These are phyloP conservation scores for Aspergillus sp. DNA, from an alignment of 2,329 filamentous ascomycete species.

Conservation along the genomic window DNA sequence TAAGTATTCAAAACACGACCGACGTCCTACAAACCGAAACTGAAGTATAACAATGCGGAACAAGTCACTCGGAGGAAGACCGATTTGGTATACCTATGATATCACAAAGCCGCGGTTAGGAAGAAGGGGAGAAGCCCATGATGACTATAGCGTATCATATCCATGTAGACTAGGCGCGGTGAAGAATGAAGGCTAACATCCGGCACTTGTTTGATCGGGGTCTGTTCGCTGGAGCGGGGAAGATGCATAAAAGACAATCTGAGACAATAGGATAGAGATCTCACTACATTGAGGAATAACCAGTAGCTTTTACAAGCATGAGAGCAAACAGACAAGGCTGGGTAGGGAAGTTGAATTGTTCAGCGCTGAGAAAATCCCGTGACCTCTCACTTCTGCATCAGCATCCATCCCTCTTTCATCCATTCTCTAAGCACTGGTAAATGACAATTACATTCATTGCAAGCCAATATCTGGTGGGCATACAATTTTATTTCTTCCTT, in stretches of 20 bases:
- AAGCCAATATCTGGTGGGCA: neutral
- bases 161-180: neutral
- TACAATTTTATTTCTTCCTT: neutral
- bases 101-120: slow-evolving; percentile 11
- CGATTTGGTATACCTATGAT: slow-evolving; percentile 16
- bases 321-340: too few species aligned
- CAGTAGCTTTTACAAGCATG: too few species aligned
- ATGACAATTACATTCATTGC: neutral
- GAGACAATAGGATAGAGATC: neutral
- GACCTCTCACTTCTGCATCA: neutral
- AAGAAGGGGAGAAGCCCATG: neutral
- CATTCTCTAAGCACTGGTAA: neutral
- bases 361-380: neutral
- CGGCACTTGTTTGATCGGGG: neutral
- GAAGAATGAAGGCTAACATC: neutral
- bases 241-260: too few species aligned
- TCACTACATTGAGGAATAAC: neutral
- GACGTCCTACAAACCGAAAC: slow-evolving; percentile 14
- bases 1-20: slow-evolving; percentile 4
- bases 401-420: neutral
- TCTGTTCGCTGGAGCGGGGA: too few species aligned
- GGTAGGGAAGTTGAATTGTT: neutral
- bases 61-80: slow-evolving; percentile 20
- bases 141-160: neutral
- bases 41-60: slow-evolving; percentile 8